Conservation (phyloP, 2,329 filamentous ascomycete species). For the Clarireedia paspali region DNA sequence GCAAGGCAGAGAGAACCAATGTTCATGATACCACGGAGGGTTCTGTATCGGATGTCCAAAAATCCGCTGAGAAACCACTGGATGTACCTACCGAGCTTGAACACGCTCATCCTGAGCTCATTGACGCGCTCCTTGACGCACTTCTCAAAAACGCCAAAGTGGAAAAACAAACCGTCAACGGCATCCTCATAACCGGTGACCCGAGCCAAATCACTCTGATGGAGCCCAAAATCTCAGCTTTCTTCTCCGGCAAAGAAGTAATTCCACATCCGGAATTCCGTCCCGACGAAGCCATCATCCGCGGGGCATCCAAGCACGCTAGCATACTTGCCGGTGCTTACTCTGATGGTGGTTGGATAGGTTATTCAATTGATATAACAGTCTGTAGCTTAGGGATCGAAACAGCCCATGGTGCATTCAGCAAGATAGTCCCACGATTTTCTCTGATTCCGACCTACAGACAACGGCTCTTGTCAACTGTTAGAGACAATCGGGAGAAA, state of each 20-base stretch:
- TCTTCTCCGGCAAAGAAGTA: constrained; percentile 4
- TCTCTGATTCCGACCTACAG: constrained; percentile 8
- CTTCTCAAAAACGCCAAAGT: constrained; percentile 9
- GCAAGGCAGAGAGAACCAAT: background rate
- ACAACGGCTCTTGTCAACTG: constrained; percentile 45
- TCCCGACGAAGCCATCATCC: constrained; percentile 3
- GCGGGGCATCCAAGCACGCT: constrained; percentile 1
- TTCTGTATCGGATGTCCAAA: background rate
- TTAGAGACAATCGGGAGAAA: constrained; percentile 44
- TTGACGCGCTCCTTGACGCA: constrained; percentile 4
- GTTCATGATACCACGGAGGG: background rate
- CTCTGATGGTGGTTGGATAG: background rate
- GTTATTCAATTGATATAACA: background rate
- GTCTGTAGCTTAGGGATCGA: constrained; percentile 8
- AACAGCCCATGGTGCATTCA: constrained; percentile 1
- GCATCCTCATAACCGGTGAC: constrained; percentile 12
- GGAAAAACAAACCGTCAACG: constrained; percentile 7
- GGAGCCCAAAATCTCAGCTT: background rate
- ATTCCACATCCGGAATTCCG: background rate
- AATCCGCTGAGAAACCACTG: background rate
- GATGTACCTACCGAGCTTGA: background rate
- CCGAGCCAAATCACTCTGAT: constrained; percentile 4
- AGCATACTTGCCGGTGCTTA: background rate
- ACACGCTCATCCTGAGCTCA: background rate
- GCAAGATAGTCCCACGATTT: constrained; percentile 3